phyloP scores from a whole-genome alignment of 768 basidiomycete genomes.

The Boletus bicolor region DNA sequence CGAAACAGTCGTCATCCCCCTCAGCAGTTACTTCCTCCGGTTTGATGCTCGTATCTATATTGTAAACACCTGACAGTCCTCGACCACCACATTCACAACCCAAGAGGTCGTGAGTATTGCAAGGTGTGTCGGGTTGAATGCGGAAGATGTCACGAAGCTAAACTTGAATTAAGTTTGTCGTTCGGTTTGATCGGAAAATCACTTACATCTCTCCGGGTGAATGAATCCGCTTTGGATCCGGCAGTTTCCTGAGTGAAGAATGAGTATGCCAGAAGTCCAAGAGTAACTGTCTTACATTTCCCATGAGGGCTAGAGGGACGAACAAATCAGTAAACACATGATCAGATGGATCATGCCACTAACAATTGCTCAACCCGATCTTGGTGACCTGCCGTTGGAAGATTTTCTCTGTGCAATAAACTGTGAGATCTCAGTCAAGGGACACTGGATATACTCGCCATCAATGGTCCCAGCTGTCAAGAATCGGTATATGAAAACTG shows the following conservation, averaged over 20 bases:
- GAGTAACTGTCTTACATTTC: constrained; percentile 43
- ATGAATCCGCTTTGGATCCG: constrained; percentile 76
- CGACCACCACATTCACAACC: constrained; percentile 64
- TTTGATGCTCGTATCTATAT: constrained; percentile 5
- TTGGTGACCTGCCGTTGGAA: constrained; percentile 95
- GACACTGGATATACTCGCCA: constrained; percentile 41
- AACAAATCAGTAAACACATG: constrained; percentile 8
- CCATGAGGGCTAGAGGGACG: constrained; percentile 58
- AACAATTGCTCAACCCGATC: constrained; percentile 83
- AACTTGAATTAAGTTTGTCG: background rate
- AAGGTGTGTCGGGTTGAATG: constrained; percentile 72
- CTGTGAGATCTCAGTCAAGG: background rate
- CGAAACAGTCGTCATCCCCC: constrained; percentile 28
- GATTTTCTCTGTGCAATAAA: constrained; percentile 65
- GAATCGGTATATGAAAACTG: constrained; percentile 87
- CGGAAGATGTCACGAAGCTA: constrained; percentile 92
- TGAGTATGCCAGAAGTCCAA: constrained; percentile 5
- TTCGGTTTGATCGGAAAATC: background rate
- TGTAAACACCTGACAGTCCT: background rate
- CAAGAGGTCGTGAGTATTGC: constrained; percentile 91
- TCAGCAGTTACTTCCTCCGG: constrained; percentile 28
- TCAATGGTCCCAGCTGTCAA: constrained; percentile 89
- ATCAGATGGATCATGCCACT: constrained; percentile 29
- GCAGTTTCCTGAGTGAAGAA: constrained; percentile 35
- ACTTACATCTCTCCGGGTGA: constrained; percentile 80